Evolutionary conservation across 352 stramenopile species (phyloP), one percentile per base, ranked within the genome.

Genomic region (Plasmopara halstedii): DNA sequence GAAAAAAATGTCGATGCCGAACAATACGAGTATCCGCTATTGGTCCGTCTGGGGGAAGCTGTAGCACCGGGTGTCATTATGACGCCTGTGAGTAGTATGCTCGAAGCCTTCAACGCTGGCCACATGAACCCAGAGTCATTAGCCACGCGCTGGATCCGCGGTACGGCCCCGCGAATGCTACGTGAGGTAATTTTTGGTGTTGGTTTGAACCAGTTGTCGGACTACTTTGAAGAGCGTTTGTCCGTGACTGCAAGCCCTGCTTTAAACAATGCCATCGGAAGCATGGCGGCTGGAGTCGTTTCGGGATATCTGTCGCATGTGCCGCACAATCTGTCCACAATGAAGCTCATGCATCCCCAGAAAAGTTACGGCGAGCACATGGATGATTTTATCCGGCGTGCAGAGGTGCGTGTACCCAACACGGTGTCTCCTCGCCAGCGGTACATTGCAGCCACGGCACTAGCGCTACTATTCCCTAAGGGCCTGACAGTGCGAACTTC

Each of bases 251-350:
- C 58, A 21, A 87, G 75, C 37, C 64, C 81, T 7, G 73, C 83
- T 17, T 58, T 95, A 41, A 88, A 79, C 43, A 97, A 97, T 57
- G 84, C 88, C 11, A 58, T 88, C 40, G 89, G 83, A 35, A 93
- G 73, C 57, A 79, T 97, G 53, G 65, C 76, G 29, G 86, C 87
- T 7, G 92, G 92, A 54, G 81, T 96, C 15, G 70, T 97, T 15
- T 83, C 85, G 4, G 92, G 92, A 14, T 98, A 98, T 60, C 64
- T 97, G 25, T 95, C 76, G 26, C 92, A 98, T 67, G 87, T 98
- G 29, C 92, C 92, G 49, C 92, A 98, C 76, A 97, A 97, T 63
- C 56, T 98, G 15, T 96, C 83, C n/a, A 98, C 89, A 37, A 86
- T 97, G 58, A 97, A 97, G 67, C 70, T 98, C 23, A 86, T 98